These are phyloP conservation scores for Podaxis carcinomalis DNA, from an alignment of 768 basidiomycete species.

Conservation along the genomic window DNA sequence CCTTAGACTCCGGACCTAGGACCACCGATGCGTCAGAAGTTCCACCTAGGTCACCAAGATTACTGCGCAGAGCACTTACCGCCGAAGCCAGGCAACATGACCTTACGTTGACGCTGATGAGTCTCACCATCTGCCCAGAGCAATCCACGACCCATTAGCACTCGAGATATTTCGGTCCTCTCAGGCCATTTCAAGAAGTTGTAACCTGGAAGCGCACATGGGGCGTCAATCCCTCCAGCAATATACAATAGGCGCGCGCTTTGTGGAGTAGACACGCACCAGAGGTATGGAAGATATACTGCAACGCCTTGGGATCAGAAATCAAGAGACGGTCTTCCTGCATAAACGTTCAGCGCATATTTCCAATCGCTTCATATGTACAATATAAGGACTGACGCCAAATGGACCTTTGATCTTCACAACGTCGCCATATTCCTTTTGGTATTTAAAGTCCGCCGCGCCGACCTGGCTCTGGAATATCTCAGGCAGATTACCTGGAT, in stretches of 20 bases:
- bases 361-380: neutral
- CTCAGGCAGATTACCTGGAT: constrained; percentile 44
- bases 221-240: neutral
- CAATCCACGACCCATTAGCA: constrained; percentile 48
- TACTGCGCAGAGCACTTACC: constrained; percentile 19
- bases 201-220: constrained; percentile 33
- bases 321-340: constrained; percentile 51
- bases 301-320: constrained; percentile 56
- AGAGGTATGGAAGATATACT: constrained; percentile 51
- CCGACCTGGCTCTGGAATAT: constrained; percentile 49
- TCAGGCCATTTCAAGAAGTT: constrained; percentile 49
- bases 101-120: constrained; percentile 50
- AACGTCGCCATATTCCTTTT: constrained; percentile 43
- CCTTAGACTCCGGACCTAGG: constrained; percentile 40
- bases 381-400: constrained; percentile 30
- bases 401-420: constrained; percentile 48
- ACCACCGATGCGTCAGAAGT: neutral
- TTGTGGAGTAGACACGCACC: constrained; percentile 19
- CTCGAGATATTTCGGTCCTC: constrained; percentile 43
- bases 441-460: constrained; percentile 50
- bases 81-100: constrained; percentile 55
- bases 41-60: neutral
- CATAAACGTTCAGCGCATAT: neutral
- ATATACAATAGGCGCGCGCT: neutral
- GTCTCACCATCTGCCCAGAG: constrained; percentile 55